Base-by-base conservation (phyloP, 179 eudicot genomes). In the Carnegiea gigantea region DNA sequence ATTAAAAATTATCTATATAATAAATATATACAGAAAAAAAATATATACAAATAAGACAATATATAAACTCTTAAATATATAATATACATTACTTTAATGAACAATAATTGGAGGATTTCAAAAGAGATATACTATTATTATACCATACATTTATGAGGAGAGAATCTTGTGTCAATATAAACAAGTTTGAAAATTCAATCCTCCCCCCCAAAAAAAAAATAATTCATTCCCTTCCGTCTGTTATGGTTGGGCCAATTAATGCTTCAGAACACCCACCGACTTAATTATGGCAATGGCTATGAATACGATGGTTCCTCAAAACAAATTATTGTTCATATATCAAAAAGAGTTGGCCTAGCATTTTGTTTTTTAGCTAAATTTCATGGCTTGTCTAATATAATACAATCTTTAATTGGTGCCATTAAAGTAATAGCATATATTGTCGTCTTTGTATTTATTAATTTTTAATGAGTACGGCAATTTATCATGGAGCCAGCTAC, bases 221-320 rank as follows among this genome's bases (percentile, higher is more conserved):
- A 67, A 28, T 5, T 12, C 71, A 18, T 24, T 67, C 72, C 23
- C 18, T 67, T 6, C 26, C 72, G 17, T 17, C 5, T 51, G 15
- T 51, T 68, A 36, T 70, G 21, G 73, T 18, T 70, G 73, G 73
- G 20, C 73, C 46, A 70, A 70, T 70, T 30, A 70, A 70, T 70
- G 73, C 73, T 17, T 12, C 17, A 70, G 73, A 70, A 70, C 73
- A 70, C 21, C 36, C 21, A 70, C 73, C 73, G 73, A 70, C 73
- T 30, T 14, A 53, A 4, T 70, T 36, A 15, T 30, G 17, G n/a
- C 73, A 70, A 18, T 36, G 20, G 73, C 43, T 36, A 15, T 70
- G 26, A 62, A 30, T 17, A 36, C 15, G 44, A 70, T 70, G 11
- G n/a, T 67, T 67, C 20, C 43, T 70, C 73, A 36, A 30, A 36